A percentile compares a stretch with the other conserved stretches of the same genome.
These are phyloP conservation scores for Petunia secreta DNA, from an alignment of 257 asterid species.

Conservation along the genomic window DNA sequence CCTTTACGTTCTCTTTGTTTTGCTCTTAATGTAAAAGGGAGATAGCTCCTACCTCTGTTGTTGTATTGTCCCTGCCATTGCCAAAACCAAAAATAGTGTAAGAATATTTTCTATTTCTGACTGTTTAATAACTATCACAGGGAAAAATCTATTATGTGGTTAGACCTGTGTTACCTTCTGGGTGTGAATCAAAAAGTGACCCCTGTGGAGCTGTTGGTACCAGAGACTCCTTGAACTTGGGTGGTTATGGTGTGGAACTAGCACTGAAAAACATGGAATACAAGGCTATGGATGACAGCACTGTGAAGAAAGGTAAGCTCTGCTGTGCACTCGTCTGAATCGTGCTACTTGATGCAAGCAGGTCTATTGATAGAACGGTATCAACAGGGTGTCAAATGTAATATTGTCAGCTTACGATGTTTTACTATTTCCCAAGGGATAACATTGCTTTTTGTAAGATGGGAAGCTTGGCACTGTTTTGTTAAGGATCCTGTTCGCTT, in stretches of 20 bases:
- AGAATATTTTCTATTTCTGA: not conserved
- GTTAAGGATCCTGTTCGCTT: not conserved
- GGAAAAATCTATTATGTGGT: conserved; percentile 80
- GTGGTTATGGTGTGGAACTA: conserved; percentile 99
- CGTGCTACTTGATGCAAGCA: conserved; percentile 16
- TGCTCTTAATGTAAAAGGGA: not conserved
- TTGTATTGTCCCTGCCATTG: not conserved
- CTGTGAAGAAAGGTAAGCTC: conserved; percentile 67
- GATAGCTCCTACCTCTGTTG: not conserved
- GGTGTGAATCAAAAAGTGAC: conserved; percentile 76
- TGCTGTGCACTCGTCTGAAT: conserved; percentile 6
- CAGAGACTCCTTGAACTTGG: conserved; percentile 78
- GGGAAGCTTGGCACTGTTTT: conserved; percentile 11
- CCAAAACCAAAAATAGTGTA: not conserved
- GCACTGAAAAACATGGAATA: conserved; percentile 99
- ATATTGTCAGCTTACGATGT: not conserved
- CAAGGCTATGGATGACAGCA: conserved; percentile 98
- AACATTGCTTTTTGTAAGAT: not conserved
- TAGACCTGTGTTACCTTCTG: conserved; percentile 88
- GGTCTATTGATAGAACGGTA: not conserved
- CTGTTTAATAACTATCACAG: conserved; percentile 43
- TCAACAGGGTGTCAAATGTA: not conserved
- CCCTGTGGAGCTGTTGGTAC: conserved; percentile 85
- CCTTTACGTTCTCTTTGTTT: not conserved
- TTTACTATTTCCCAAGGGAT: not conserved